Evolutionary conservation across 768 basidiomycete species (phyloP).

Genomic region (Lactifluus volemus): DNA sequence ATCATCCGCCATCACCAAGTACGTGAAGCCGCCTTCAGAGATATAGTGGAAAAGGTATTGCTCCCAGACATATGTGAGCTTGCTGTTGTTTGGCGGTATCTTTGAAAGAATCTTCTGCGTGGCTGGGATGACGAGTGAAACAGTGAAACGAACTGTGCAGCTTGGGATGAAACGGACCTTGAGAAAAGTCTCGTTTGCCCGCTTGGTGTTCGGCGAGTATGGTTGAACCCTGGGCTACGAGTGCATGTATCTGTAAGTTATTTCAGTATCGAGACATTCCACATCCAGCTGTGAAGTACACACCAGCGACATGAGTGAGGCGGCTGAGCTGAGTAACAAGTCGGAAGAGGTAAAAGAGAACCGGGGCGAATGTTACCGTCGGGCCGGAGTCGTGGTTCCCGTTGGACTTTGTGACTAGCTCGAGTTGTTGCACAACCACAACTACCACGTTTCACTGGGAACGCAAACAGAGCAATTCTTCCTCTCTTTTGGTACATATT

Average conservation of each 20-base stretch:
- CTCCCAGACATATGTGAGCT: conserved; percentile 84
- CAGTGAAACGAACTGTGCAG: not conserved
- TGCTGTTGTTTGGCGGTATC: conserved; percentile 84
- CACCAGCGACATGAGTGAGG: conserved; percentile 14
- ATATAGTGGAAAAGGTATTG: conserved; percentile 93
- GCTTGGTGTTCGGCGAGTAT: conserved; percentile 85
- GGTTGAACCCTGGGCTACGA: conserved; percentile 67
- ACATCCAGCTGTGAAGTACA: not conserved
- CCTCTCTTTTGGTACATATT: not conserved
- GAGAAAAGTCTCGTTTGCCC: conserved; percentile 79
- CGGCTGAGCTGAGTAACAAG: too few species aligned
- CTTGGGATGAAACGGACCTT: conserved; percentile 40
- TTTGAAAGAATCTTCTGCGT: conserved; percentile 86
- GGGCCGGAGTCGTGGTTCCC: not conserved
- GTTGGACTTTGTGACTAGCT: not conserved
- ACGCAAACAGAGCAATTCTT: not conserved
- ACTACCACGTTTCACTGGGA: not conserved
- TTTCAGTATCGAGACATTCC: not conserved
- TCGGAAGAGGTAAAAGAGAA: too few species aligned
- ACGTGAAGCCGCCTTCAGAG: conserved; percentile 78
- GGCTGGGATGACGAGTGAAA: conserved; percentile 34
- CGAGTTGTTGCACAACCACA: not conserved
- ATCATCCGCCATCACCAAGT: conserved; percentile 93
- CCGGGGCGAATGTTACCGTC: not conserved
- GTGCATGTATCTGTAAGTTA: conserved; percentile 59